phyloP scores from a whole-genome alignment of 768 basidiomycete genomes.

The Coprinopsis strossmayeri region DNA sequence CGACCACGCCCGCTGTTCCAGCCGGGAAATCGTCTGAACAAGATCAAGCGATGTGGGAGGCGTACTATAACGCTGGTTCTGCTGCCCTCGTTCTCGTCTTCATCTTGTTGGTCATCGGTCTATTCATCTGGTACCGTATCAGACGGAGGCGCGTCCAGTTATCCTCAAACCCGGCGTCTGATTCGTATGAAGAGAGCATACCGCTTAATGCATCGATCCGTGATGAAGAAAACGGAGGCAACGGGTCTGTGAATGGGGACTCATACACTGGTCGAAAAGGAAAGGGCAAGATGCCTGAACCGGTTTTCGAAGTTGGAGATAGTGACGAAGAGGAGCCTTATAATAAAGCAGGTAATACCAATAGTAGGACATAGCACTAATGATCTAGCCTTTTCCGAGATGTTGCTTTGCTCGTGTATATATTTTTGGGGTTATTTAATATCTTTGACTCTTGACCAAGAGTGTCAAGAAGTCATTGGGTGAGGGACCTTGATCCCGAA shows the following conservation, averaged over 20 bases:
- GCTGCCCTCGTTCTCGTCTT: conserved; percentile 79
- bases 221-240: conserved; percentile 24
- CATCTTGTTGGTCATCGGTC: conserved; percentile 57
- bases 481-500: too few relatives aligned
- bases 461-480: too few relatives aligned
- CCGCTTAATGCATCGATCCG: conserved; percentile 44
- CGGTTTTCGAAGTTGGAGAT: conserved; percentile 55
- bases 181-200: conserved; percentile 59
- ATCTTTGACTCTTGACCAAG: too few relatives aligned
- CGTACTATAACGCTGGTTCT: conserved; percentile 93
- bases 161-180: conserved; percentile 21
- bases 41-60: conserved; percentile 88
- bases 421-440: too few relatives aligned
- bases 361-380: too few relatives aligned
- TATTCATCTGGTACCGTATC: conserved; percentile 76
- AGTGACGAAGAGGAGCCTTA: conserved; percentile 45
- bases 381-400: too few relatives aligned
- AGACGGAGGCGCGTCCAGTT: conserved; percentile 36
- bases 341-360: conserved; percentile 15
- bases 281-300: conserved; percentile 39
- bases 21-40: conserved; percentile 65
- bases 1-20: conserved; percentile 24
- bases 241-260: conserved; percentile 36
- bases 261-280: conserved; percentile 24
- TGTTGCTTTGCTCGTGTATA: too few relatives aligned